Percentiles rank a stretch among this genome's conserved stretches.
phyloP scores from a whole-genome alignment of 2,329 filamentous ascomycete species.

The Volutella citrinella region DNA sequence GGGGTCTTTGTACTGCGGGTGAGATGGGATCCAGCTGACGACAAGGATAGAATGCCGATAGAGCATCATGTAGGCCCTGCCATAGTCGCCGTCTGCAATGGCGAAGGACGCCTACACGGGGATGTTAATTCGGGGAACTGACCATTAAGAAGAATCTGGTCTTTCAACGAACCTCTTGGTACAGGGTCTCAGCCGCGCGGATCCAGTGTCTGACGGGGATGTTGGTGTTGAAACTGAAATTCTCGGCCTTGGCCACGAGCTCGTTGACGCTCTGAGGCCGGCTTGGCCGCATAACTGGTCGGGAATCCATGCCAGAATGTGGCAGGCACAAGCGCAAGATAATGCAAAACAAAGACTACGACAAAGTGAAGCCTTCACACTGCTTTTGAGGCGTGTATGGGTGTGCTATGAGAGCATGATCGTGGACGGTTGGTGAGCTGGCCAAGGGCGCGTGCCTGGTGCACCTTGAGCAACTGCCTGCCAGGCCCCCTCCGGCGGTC shows the following conservation, averaged over 20 bases:
- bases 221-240: slow-evolving; percentile 76
- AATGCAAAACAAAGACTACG: too few species aligned
- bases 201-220: slow-evolving; percentile 81
- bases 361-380: too few species aligned
- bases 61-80: slow-evolving; percentile 87
- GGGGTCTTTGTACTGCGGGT: slow-evolving; percentile 70
- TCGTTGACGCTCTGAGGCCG: slow-evolving; percentile 70
- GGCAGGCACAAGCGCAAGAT: too few species aligned
- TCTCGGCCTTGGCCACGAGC: slow-evolving; percentile 70
- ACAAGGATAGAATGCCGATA: slow-evolving; percentile 87
- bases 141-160: background rate
- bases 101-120: slow-evolving; percentile 72
- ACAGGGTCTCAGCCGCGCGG: slow-evolving; percentile 73
- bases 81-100: slow-evolving; percentile 78
- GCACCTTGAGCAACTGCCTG: too few species aligned
- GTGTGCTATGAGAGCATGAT: too few species aligned
- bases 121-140: slow-evolving; percentile 16
- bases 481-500: too few species aligned
- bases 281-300: slow-evolving; percentile 31
- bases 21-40: slow-evolving; percentile 67
- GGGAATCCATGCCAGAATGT: slow-evolving; percentile 26
- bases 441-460: slow-evolving; percentile 6
- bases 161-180: slow-evolving; percentile 77
- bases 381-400: too few species aligned
- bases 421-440: slow-evolving; percentile 1